A percentile compares a stretch with the other conserved stretches of the same genome.
Evolutionary conservation across 2,329 filamentous ascomycete species (phyloP).

Genomic region (Alternaria sp.): DNA sequence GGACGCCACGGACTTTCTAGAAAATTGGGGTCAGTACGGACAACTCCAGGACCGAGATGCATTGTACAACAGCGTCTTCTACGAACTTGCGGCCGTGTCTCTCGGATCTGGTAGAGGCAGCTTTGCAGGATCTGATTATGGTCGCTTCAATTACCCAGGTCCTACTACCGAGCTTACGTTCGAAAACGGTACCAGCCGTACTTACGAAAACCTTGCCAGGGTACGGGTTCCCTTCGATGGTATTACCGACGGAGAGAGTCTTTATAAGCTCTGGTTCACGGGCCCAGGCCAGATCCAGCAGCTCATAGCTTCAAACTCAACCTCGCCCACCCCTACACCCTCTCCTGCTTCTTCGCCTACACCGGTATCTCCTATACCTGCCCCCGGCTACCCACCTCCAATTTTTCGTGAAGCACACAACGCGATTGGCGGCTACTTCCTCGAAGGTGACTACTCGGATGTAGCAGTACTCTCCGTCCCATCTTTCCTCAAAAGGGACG

Average conservation of each 20-base stretch:
- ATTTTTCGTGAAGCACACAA: conserved; percentile 54
- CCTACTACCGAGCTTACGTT: conserved; percentile 56
- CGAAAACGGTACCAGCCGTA: conserved; percentile 55
- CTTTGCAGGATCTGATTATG: conserved; percentile 57
- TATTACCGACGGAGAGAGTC: conserved; percentile 54
- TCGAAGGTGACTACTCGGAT: conserved; percentile 57
- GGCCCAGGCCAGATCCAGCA: conserved; percentile 29
- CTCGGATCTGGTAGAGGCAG: conserved; percentile 56
- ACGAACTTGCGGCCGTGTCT: conserved; percentile 56
- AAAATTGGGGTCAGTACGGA: conserved; percentile 59
- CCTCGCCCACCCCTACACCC: conserved; percentile 31
- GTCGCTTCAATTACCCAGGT: conserved; percentile 55
- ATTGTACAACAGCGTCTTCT: conserved; percentile 62
- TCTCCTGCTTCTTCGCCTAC: conserved; percentile 26
- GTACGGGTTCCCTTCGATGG: conserved; percentile 54
- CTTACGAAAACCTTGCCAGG: conserved; percentile 56
- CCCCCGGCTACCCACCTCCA: conserved; percentile 57
- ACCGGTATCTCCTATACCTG: conserved; percentile 35
- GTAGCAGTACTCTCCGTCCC: conserved; percentile 57
- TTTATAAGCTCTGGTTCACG: conserved; percentile 52
- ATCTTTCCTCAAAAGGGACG: too few species aligned
- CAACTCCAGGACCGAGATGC: conserved; percentile 66
- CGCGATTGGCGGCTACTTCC: conserved; percentile 58
- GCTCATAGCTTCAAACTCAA: conserved; percentile 26
- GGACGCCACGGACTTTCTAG: conserved; percentile 60